Evolutionary conservation across 805 yeast species (phyloP), one percentile per base, ranked within the genome.

Genomic region (Torulaspora gathmanii): DNA sequence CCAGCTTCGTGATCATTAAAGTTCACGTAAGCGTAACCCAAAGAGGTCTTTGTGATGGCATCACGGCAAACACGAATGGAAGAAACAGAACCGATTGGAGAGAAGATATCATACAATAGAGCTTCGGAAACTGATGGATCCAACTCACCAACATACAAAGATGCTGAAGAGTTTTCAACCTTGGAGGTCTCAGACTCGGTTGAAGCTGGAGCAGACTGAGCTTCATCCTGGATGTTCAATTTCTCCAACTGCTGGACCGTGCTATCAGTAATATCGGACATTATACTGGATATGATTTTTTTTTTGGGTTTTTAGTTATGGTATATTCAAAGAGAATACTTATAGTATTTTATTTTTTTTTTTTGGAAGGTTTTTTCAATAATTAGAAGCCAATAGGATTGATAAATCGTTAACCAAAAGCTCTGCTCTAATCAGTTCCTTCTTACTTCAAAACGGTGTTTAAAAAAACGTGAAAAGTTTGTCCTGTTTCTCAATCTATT

Each of bases 11-110:
- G 72, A 70, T 83, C 80, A 75, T 83, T 89, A 83, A 75, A 93
- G 84, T 93, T 93, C 64, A 93, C 96, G 74, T 93, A 93, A 63
- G 96, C 99, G 71, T 93, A 93, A 67, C 99, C 98, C 59, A 93
- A 81, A 51, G 98, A 91, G 67, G 88, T 89, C 77, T 91, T 87
- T 69, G 97, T 82, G 60, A 93, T 84, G 58, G 97, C 95, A 68
- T 93, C 98, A 75, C 99, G 91, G 77, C 99, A 93, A 54, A 93
- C 96, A 76, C 98, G 90, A 70, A 93, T 90, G 52, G 96, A 87
- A 26, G 96, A 80, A 50, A 93, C 98, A 64, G 87, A 89, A 58
- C 98, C 99, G 61, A 91, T 78, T 65, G 86, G 89, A 54, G 95
- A 86, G 77, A 93, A 93, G 62, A 90, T 76, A 76, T 93, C 99